A percentile compares a stretch with the other conserved stretches of the same genome.
Conservation (phyloP, 2,329 filamentous ascomycete genomes). For the Colletotrichum kahawae region DNA sequence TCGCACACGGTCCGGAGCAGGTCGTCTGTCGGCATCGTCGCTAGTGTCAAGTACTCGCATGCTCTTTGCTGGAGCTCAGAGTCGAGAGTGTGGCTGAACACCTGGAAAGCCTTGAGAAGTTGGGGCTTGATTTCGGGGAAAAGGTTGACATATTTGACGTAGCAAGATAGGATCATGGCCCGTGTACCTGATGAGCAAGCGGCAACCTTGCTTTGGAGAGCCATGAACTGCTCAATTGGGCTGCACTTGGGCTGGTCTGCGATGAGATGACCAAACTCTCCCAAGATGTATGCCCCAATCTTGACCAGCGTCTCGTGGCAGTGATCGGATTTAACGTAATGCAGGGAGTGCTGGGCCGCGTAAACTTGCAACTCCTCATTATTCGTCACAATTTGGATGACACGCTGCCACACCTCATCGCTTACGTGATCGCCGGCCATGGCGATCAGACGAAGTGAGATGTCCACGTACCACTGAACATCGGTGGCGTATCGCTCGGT, state of each 20-base stretch:
- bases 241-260: conserved; percentile 91
- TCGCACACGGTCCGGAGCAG: conserved; percentile 93
- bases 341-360: conserved; percentile 89
- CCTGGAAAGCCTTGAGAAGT: conserved; percentile 84
- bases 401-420: conserved; percentile 98
- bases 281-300: conserved; percentile 94
- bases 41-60: conserved; percentile 90
- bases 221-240: conserved; percentile 96
- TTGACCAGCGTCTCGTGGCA: conserved; percentile 98
- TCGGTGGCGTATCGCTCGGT: conserved; percentile 99
- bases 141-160: conserved; percentile 96
- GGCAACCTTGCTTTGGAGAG: conserved; percentile 87
- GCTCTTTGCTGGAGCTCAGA: conserved; percentile 95
- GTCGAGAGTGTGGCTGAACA: conserved; percentile 94
- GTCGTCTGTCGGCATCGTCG: conserved; percentile 86
- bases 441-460: conserved; percentile 89
- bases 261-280: conserved; percentile 96
- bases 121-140: conserved; percentile 99
- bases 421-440: conserved; percentile 98
- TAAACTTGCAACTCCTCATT: conserved; percentile 98
- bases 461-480: conserved; percentile 99
- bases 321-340: conserved; percentile 90
- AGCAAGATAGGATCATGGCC: conserved; percentile 93
- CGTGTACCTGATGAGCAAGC: conserved; percentile 88
- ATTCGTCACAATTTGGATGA: conserved; percentile 98